Conservation (phyloP, 2,329 filamentous ascomycete genomes). For the Calonectria crousiana region DNA sequence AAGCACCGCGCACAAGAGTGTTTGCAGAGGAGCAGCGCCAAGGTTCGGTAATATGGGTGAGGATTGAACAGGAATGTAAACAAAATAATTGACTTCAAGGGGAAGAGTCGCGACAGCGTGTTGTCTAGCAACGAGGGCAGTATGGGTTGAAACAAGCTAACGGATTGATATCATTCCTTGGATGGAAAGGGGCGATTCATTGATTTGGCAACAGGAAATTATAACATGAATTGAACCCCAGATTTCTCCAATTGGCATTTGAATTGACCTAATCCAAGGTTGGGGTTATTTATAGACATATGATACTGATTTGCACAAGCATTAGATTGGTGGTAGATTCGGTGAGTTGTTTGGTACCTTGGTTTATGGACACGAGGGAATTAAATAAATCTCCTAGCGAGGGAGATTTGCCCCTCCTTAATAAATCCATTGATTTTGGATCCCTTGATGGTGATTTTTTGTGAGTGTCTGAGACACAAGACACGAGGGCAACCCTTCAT, state of each 20-base stretch:
- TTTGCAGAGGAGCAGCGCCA: background rate
- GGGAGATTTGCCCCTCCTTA: background rate
- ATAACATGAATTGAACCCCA: background rate
- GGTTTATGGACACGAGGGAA: background rate
- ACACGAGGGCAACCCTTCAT: background rate
- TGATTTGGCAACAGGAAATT: background rate
- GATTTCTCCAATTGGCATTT: background rate
- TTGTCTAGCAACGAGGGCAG: background rate
- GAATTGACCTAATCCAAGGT: background rate
- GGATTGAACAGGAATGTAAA: background rate
- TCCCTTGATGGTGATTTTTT: background rate
- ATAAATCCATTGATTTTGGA: background rate
- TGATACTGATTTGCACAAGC: background rate
- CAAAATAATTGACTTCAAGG: background rate
- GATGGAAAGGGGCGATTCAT: background rate
- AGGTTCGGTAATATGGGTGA: background rate
- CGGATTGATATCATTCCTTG: background rate
- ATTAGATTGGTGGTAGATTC: rapidly evolving
- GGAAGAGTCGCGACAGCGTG: background rate
- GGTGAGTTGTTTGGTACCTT: background rate
- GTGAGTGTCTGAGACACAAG: background rate
- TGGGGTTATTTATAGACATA: background rate
- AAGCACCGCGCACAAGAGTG: background rate
- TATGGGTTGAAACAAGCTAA: background rate
- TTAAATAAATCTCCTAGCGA: background rate